Conservation (phyloP, 805 yeast species). For the Starmera pachycereana region DNA sequence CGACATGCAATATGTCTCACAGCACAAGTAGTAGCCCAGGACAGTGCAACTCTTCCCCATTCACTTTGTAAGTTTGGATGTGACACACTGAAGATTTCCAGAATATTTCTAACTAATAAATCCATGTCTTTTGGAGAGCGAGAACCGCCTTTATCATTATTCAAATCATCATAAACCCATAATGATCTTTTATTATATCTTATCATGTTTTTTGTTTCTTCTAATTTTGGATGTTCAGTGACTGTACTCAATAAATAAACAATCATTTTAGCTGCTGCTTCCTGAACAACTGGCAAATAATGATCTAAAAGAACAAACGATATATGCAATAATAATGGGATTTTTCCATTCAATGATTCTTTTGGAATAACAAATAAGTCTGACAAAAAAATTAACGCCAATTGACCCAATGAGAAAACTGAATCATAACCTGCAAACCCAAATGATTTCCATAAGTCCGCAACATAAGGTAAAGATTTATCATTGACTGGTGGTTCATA, state of each 20-base stretch:
- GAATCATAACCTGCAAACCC: conserved; percentile 54
- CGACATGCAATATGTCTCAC: conserved; percentile 96
- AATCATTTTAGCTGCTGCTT: conserved; percentile 70
- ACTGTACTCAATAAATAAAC: conserved; percentile 58
- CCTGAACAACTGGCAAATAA: conserved; percentile 72
- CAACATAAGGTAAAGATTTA: conserved; percentile 58
- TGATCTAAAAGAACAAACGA: conserved; percentile 80
- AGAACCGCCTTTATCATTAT: conserved; percentile 67
- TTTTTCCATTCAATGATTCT: conserved; percentile 45
- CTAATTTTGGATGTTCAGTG: conserved; percentile 41
- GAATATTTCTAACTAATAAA: conserved; percentile 47
- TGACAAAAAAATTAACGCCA: conserved; percentile 76
- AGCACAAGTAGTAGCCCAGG: conserved; percentile 97
- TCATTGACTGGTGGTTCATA: conserved; percentile 23
- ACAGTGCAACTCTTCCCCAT: conserved; percentile 77
- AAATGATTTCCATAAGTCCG: conserved; percentile 52
- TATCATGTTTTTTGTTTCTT: conserved; percentile 45
- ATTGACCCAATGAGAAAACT: conserved; percentile 77
- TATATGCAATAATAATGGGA: conserved; percentile 72
- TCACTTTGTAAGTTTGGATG: conserved; percentile 52
- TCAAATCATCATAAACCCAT: conserved; percentile 86
- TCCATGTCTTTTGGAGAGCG: conserved; percentile 86
- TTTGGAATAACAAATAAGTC: conserved; percentile 64
- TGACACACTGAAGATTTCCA: conserved; percentile 42
- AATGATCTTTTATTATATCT: conserved; percentile 37